These are phyloP conservation scores for Phytophthora quininea DNA, from an alignment of 352 stramenopile genomes.

Conservation along the genomic window DNA sequence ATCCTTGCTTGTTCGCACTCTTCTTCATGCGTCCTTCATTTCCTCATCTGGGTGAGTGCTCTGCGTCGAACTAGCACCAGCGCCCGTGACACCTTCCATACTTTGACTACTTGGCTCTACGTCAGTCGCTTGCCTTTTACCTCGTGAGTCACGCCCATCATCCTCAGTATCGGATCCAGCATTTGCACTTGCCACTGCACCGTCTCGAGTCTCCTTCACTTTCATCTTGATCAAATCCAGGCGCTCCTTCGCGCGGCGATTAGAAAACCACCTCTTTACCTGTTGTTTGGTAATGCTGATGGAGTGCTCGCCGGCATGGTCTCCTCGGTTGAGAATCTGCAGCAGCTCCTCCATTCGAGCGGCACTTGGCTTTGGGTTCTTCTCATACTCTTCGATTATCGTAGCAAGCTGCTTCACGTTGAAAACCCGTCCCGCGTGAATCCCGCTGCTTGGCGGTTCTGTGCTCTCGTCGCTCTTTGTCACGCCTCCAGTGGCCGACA, in stretches of 20 bases:
- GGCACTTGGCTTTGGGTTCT: constrained; percentile 71
- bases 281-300: constrained; percentile 76
- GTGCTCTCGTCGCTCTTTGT: constrained; percentile 25
- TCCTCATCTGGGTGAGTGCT: constrained; percentile 17
- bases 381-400: constrained; percentile 88
- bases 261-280: constrained; percentile 88
- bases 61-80: constrained; percentile 7
- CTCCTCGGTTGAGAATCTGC: constrained; percentile 72
- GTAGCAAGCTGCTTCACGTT: constrained; percentile 87
- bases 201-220: constrained; percentile 48
- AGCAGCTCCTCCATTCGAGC: constrained; percentile 74
- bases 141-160: constrained; percentile 32
- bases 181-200: constrained; percentile 22
- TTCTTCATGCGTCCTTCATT: constrained; percentile 35
- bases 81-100: constrained; percentile 7
- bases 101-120: constrained; percentile 4
- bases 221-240: constrained; percentile 85
- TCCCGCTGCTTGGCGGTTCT: constrained; percentile 18
- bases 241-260: constrained; percentile 80
- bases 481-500: constrained; percentile 17
- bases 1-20: constrained; percentile 19
- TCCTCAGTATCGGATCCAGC: constrained; percentile 51
- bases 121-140: constrained; percentile 16
- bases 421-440: constrained; percentile 74
- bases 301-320: constrained; percentile 68